Percentiles rank a stretch among this genome's conserved stretches.
Evolutionary conservation across 2,329 filamentous ascomycete genomes (phyloP).

Genomic region (Sclerotinia spermophila): DNA sequence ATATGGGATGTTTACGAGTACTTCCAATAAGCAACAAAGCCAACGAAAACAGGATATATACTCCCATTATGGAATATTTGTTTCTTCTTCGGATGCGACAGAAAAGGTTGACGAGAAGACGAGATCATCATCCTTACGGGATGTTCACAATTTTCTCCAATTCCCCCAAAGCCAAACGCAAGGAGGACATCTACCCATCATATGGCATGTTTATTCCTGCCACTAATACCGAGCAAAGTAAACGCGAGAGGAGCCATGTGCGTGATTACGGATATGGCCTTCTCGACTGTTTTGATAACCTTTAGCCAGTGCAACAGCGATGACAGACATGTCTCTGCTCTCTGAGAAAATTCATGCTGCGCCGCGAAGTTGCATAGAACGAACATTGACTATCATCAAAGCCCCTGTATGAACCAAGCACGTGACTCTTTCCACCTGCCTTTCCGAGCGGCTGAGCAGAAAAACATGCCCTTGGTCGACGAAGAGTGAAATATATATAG

Average conservation of each 20-base stretch:
- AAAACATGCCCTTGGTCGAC: background rate
- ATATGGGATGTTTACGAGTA: no score
- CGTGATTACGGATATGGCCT: background rate
- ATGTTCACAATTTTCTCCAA: no score
- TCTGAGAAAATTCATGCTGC: background rate
- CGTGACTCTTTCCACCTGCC: background rate
- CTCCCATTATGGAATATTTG: no score
- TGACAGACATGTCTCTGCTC: background rate
- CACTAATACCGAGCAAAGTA: no score
- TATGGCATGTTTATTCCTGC: background rate
- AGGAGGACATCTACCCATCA: background rate
- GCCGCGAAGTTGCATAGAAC: background rate
- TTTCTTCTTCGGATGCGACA: no score
- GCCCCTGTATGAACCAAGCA: background rate
- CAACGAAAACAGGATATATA: no score
- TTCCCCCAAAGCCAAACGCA: no score
- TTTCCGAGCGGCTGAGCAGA: slow-evolving; percentile 7
- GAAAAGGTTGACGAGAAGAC: no score
- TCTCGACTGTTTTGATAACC: background rate
- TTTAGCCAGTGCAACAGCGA: background rate
- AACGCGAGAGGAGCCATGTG: no score
- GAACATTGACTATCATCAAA: background rate
- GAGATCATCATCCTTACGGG: no score
- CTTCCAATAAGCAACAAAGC: no score
- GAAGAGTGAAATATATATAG: background rate